These are phyloP conservation scores for Aspergillus ruber DNA, from an alignment of 2,329 filamentous ascomycete genomes.

Conservation along the genomic window DNA sequence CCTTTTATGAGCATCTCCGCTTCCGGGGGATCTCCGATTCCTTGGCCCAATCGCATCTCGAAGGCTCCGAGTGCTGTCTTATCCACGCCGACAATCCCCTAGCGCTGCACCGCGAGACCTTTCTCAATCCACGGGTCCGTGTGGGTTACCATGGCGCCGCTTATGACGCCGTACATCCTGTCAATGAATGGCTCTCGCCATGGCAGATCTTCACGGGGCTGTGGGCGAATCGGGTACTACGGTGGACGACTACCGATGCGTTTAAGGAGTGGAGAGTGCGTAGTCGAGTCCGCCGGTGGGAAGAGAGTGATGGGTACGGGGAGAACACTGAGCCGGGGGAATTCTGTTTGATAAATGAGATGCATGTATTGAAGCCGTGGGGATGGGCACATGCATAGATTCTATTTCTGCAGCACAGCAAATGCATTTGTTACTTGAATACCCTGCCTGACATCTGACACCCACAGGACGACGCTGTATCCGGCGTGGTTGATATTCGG, in stretches of 20 bases:
- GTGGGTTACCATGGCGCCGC: constrained; percentile 57
- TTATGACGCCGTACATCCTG: constrained; percentile 41
- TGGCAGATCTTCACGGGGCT: neutral
- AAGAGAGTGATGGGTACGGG: constrained; percentile 2
- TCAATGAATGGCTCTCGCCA: neutral
- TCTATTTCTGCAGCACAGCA: too few relatives aligned
- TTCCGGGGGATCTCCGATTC: constrained; percentile 48
- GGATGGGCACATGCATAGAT: constrained; percentile 9
- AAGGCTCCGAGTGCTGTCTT: constrained; percentile 53
- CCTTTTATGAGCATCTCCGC: constrained; percentile 31
- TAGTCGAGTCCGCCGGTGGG: neutral
- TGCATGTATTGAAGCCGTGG: constrained; percentile 6
- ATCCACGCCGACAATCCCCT: constrained; percentile 66
- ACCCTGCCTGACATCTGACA: too few relatives aligned
- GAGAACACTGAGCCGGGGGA: constrained; percentile 38
- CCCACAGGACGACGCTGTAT: too few relatives aligned
- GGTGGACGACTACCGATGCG: neutral
- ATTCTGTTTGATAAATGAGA: constrained; percentile 54
- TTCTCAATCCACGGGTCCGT: constrained; percentile 61
- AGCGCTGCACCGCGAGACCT: constrained; percentile 47
- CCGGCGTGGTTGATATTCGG: neutral
- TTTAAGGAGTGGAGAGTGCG: neutral
- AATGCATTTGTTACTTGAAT: too few relatives aligned
- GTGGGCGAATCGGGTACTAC: neutral
- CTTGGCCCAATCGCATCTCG: constrained; percentile 51